Conservation (phyloP, 1,284 basidiomycete genomes). For the Cryptococcus maquisensis region DNA sequence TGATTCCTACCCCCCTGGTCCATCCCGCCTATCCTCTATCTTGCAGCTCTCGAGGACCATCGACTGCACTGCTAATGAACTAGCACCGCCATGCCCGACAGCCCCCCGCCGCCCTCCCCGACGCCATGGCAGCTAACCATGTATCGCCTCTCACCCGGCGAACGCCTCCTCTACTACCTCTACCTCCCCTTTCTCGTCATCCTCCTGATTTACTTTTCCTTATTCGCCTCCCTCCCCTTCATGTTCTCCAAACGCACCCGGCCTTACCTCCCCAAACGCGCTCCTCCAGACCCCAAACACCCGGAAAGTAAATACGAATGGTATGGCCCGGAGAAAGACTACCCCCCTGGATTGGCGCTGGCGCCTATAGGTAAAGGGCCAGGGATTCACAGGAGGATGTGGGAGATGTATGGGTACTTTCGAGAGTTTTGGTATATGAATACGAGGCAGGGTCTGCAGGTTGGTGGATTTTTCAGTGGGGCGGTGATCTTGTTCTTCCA, state of each 20-base stretch:
- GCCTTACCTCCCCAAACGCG: background rate
- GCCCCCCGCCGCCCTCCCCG: background rate
- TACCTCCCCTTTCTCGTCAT: conserved; percentile 10
- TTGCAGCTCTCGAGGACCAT: too few relatives aligned
- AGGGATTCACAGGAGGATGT: conserved; percentile 15
- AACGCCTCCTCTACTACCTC: conserved; percentile 11
- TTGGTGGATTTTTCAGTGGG: conserved; percentile 22
- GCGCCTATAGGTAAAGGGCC: conserved; percentile 13
- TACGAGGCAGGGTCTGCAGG: conserved; percentile 27
- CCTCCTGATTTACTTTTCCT: conserved; percentile 4
- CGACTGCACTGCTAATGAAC: too few relatives aligned
- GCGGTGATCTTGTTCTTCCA: conserved; percentile 21
- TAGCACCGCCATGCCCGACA: background rate
- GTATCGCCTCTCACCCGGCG: conserved; percentile 3
- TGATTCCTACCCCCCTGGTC: background rate
- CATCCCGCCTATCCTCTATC: too few relatives aligned
- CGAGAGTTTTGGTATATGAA: conserved; percentile 16
- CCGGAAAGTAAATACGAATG: conserved; percentile 10
- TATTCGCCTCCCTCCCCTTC: conserved; percentile 8
- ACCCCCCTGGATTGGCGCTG: conserved; percentile 6
- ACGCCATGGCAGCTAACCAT: background rate
- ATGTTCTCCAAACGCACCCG: conserved; percentile 6
- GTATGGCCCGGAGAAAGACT: conserved; percentile 10
- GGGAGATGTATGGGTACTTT: conserved; percentile 25
- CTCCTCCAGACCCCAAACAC: background rate